These are phyloP conservation scores for Diaporthe citrichinensis DNA, from an alignment of 2,329 filamentous ascomycete species.

Conservation along the genomic window DNA sequence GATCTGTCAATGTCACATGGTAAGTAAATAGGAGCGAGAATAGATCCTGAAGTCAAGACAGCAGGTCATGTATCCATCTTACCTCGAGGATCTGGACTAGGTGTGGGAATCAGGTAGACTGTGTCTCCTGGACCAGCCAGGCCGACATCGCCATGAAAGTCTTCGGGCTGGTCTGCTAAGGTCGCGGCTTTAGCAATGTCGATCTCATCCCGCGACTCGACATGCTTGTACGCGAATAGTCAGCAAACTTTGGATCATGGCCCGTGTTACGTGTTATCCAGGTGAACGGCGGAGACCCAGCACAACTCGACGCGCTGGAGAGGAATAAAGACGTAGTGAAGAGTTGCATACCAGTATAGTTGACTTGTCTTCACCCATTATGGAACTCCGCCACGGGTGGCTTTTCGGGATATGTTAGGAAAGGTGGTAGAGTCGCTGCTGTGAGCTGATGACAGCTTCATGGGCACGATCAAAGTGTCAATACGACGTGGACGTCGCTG, in stretches of 20 bases:
- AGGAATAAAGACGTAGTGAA: neutral
- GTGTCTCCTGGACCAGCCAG: constrained; percentile 11
- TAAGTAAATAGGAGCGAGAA: no score
- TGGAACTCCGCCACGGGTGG: neutral
- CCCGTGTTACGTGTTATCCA: no score
- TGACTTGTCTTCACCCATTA: constrained; percentile 20
- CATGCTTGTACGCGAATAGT: neutral
- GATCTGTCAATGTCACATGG: neutral
- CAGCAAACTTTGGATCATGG: neutral
- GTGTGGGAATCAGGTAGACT: constrained; percentile 28
- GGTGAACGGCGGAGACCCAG: neutral
- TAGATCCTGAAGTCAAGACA: no score
- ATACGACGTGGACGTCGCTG: neutral
- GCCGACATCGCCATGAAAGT: constrained; percentile 33
- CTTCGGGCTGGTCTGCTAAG: neutral
- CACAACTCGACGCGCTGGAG: neutral
- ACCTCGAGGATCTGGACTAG: constrained; percentile 20
- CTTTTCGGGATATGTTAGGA: neutral
- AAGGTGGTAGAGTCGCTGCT: neutral
- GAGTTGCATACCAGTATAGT: constrained; percentile 2
- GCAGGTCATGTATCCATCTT: neutral
- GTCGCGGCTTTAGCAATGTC: neutral
- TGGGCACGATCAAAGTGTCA: neutral
- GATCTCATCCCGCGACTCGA: constrained; percentile 19
- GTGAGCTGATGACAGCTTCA: neutral